Evolutionary conservation across 306 rosid species (phyloP), one percentile per base, ranked within the genome.

Genomic region (Sicyos edulis): DNA sequence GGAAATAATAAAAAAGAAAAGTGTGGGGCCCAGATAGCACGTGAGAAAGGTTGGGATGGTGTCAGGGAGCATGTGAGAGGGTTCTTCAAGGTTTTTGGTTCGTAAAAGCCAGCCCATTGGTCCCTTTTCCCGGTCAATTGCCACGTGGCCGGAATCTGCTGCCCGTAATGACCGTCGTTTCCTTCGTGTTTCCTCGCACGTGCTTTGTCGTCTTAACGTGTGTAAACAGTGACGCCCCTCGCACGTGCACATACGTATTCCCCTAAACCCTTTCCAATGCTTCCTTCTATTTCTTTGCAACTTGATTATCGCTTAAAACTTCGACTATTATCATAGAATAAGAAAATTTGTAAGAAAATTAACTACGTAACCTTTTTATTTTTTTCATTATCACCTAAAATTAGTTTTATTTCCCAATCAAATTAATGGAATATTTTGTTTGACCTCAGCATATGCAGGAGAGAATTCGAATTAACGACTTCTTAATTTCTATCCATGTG

Each of bases 61-160:
- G 89, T 92, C 96, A 92, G 97, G 79, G 80, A 85, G 75, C 96
- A 92, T 92, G 96, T 92, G 91, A 82, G 75, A 42, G 61, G 55
- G 55, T 60, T 66, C 80, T 78, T n/a, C 19, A 83, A 85, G 88
- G 82, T 78, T 80, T 21, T 37, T 19, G 83, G 57, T 63, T 74
- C 8, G 19, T 58, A 72, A 72, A 62, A 70, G 72, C 85, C 83
- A 74, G 78, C 88, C 73, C 60, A 72, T 63, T 68, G 77, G 75
- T 26, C 19, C 55, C 34, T 64, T 16, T 26, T 34, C 10, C 69
- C 54, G 75, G 82, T 82, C 79, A 74, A 82, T 76, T 78, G 74
- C 83, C 83, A 80, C 78, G 83, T 75, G 78, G 76, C 76, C 0
- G 59, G 82, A 83, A 82, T 82, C 85, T 74, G 14, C 67, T 59